Evolutionary conservation across 2,329 filamentous ascomycete species (phyloP).

Genomic region (Ceratocystis destructans): DNA sequence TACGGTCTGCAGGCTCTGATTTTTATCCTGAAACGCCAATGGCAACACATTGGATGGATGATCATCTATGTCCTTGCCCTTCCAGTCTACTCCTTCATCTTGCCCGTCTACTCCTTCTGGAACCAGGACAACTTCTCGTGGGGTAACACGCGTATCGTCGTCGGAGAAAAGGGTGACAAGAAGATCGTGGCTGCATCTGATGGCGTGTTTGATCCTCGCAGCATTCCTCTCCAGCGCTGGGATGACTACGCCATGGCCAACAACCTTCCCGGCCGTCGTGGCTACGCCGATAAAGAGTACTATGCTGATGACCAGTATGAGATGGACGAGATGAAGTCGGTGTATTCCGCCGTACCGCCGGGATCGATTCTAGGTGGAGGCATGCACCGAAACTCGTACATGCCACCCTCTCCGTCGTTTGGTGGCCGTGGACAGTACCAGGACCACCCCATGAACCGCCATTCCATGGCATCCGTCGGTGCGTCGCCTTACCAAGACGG

Average conservation of each 20-base stretch:
- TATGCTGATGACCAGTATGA: conserved; percentile 70
- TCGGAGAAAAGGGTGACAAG: conserved; percentile 84
- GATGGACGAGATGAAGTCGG: conserved; percentile 95
- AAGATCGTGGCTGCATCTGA: conserved; percentile 76
- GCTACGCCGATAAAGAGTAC: conserved; percentile 54
- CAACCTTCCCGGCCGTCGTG: conserved; percentile 80
- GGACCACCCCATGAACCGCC: conserved; percentile 42
- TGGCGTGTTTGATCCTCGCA: conserved; percentile 78
- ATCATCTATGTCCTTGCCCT: conserved; percentile 94
- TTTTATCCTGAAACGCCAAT: conserved; percentile 92
- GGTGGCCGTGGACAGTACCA: conserved; percentile 38
- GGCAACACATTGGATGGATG: conserved; percentile 99
- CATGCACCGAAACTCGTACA: conserved; percentile 60
- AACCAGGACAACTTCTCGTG: conserved; percentile 98
- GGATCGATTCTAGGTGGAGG: conserved; percentile 55
- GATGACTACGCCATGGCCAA: conserved; percentile 85
- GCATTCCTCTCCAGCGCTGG: conserved; percentile 90
- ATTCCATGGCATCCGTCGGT: conserved; percentile 58
- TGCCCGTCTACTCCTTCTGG: conserved; percentile 98
- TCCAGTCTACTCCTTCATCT: conserved; percentile 80
- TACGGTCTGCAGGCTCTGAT: conserved; percentile 94
- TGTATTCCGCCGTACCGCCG: conserved; percentile 82
- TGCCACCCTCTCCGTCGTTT: conserved; percentile 72
- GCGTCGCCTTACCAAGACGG: conserved; percentile 47
- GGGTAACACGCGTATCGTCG: conserved; percentile 96